A percentile compares a stretch with the other conserved stretches of the same genome.
Evolutionary conservation across 139 green algal species (phyloP).

Genomic region (Tetradesmus obliquus): DNA sequence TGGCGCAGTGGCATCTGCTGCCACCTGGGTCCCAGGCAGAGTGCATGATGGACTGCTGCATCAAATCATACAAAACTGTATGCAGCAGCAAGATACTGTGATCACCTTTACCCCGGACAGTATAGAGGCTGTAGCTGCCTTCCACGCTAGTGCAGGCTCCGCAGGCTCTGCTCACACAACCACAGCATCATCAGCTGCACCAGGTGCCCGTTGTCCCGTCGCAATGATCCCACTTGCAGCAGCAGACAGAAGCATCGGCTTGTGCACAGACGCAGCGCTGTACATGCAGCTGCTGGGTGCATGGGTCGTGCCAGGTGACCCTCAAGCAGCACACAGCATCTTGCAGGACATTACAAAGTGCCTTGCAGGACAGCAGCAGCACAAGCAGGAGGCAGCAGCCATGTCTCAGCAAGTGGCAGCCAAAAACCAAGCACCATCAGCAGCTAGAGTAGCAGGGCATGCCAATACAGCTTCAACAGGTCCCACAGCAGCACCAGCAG

Average conservation of each 20-base stretch:
- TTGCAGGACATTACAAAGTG: background rate
- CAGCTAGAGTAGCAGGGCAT: background rate
- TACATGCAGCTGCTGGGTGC: constrained; percentile 32
- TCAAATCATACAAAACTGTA: constrained; percentile 4
- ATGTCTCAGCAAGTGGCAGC: background rate
- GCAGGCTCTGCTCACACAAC: background rate
- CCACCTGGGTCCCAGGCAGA: background rate
- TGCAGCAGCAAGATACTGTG: background rate
- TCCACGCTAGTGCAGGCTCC: background rate
- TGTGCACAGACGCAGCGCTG: constrained; percentile 45
- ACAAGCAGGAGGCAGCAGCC: background rate
- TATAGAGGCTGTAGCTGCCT: background rate
- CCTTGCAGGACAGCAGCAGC: background rate
- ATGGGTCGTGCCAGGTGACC: background rate
- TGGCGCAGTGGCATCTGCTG: background rate
- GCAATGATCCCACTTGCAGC: constrained; percentile 8
- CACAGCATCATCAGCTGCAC: too few species aligned
- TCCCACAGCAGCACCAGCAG: background rate
- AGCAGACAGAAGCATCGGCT: constrained; percentile 28
- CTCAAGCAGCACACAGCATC: background rate
- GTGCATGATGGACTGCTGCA: constrained; percentile 6
- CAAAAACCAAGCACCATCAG: background rate
- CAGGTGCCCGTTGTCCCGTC: constrained; percentile 10
- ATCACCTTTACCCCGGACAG: background rate
- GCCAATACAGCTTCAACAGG: background rate